Evolutionary conservation across 352 stramenopile genomes (phyloP).

Genomic region (Phytophthora aleatoria): DNA sequence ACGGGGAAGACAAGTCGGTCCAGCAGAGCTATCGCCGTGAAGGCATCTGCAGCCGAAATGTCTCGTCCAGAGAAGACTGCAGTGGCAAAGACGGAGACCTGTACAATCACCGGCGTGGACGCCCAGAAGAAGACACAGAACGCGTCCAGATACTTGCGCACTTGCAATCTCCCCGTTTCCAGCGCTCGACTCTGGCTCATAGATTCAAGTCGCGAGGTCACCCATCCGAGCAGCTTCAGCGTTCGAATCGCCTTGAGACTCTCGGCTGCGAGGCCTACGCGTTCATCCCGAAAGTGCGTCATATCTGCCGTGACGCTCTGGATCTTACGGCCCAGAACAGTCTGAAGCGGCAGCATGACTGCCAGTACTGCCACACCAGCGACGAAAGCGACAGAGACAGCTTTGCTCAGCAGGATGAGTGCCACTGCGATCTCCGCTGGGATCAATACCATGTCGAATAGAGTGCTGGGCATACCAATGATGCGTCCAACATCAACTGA

Average conservation of each 20-base stretch:
- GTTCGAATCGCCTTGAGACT: constrained; percentile 73
- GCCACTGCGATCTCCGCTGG: constrained; percentile 77
- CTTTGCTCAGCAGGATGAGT: constrained; percentile 69
- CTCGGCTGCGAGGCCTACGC: constrained; percentile 71
- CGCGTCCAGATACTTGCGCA: constrained; percentile 89
- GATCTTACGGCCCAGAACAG: constrained; percentile 75
- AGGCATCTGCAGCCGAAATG: constrained; percentile 80
- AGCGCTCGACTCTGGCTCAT: constrained; percentile 57
- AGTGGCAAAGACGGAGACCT: constrained; percentile 82
- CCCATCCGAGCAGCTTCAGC: constrained; percentile 83
- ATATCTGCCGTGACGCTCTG: constrained; percentile 70
- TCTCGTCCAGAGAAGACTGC: constrained; percentile 74
- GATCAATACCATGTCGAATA: constrained; percentile 87
- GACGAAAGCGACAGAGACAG: constrained; percentile 87
- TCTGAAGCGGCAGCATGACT: constrained; percentile 89
- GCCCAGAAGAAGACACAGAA: constrained; percentile 93
- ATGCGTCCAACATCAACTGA: constrained; percentile 81
- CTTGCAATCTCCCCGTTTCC: constrained; percentile 71
- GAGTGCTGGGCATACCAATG: constrained; percentile 63
- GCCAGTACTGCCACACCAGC: constrained; percentile 74
- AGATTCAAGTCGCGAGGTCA: constrained; percentile 45
- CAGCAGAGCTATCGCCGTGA: constrained; percentile 86
- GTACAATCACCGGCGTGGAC: constrained; percentile 86
- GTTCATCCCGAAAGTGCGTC: constrained; percentile 82
- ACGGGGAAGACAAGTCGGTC: constrained; percentile 91